Conservation (phyloP, 2,329 filamentous ascomycete genomes). For the Colletotrichum orchidophilum region DNA sequence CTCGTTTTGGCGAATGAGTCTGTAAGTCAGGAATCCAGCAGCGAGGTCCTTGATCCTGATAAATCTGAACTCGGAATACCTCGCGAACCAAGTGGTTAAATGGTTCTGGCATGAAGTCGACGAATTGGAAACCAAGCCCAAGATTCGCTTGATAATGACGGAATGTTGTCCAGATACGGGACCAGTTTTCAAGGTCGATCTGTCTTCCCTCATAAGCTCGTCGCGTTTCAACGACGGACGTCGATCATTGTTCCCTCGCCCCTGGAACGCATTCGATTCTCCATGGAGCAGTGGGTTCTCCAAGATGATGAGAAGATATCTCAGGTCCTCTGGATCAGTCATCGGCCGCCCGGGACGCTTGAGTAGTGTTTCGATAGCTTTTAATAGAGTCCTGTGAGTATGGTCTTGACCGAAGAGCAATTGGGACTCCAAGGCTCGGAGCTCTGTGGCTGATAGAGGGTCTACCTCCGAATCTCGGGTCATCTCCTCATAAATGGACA, state of each 20-base stretch:
- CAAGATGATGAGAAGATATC: conserved; percentile 82
- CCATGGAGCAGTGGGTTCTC: conserved; percentile 79
- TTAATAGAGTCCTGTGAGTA: conserved; percentile 75
- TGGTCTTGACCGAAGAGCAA: conserved; percentile 71
- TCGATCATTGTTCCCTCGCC: conserved; percentile 45
- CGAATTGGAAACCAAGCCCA: conserved; percentile 82
- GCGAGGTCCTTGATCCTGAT: conserved; percentile 79
- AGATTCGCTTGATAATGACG: conserved; percentile 83
- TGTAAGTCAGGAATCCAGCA: conserved; percentile 82
- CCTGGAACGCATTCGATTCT: conserved; percentile 50
- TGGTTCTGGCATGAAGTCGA: conserved; percentile 80
- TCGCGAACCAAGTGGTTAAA: conserved; percentile 81
- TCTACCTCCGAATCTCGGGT: conserved; percentile 42
- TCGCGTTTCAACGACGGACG: not conserved
- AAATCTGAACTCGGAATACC: conserved; percentile 74
- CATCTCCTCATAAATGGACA: conserved; percentile 65
- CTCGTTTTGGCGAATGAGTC: conserved; percentile 76
- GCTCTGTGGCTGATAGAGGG: conserved; percentile 44
- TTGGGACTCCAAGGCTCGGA: conserved; percentile 57
- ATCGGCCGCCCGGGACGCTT: conserved; percentile 81
- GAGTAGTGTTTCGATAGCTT: conserved; percentile 80
- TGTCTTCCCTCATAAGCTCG: conserved; percentile 1
- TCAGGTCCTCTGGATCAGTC: conserved; percentile 72
- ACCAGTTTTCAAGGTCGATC: conserved; percentile 45
- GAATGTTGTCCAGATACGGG: conserved; percentile 75